A percentile compares a stretch with the other conserved stretches of the same genome.
Conservation (phyloP, 2,329 filamentous ascomycete species). For the Colletotrichum sp. region DNA sequence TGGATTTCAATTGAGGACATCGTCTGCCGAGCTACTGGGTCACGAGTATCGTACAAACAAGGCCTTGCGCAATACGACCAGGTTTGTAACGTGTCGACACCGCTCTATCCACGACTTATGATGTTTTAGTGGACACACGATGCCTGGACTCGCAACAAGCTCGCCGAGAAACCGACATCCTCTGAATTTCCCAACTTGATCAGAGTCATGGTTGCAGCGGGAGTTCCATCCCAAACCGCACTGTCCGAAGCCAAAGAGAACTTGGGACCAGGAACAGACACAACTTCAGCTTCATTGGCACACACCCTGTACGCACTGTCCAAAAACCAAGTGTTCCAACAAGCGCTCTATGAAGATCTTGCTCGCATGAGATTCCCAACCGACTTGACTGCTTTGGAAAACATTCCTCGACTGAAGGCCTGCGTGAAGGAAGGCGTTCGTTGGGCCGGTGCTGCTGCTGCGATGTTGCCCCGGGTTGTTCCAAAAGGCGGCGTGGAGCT, state of each 20-base stretch:
- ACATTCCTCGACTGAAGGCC: constrained; percentile 24
- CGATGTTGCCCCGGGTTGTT: constrained; percentile 31
- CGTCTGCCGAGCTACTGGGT: background rate
- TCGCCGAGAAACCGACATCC: background rate
- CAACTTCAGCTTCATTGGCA: constrained; percentile 32
- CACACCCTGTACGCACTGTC: constrained; percentile 34
- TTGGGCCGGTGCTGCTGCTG: constrained; percentile 30
- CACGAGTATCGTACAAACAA: background rate
- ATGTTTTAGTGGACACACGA: background rate
- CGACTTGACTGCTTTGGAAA: constrained; percentile 27
- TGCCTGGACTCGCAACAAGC: background rate
- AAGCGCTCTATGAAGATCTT: constrained; percentile 27
- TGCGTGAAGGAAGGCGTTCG: constrained; percentile 32
- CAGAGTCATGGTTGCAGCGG: constrained; percentile 22
- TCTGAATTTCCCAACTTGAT: constrained; percentile 24
- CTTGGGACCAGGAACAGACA: constrained; percentile 34
- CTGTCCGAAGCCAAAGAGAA: constrained; percentile 34
- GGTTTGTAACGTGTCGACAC: background rate
- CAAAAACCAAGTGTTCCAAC: constrained; percentile 28
- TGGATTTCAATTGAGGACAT: background rate
- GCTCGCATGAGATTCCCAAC: constrained; percentile 23
- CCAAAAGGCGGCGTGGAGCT: constrained; percentile 27
- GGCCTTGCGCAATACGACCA: background rate
- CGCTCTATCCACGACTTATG: background rate
- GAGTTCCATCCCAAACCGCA: constrained; percentile 26